Percentiles rank a stretch among this genome's conserved stretches.
These are phyloP conservation scores for Oenanthe sinensis DNA, from an alignment of 129 eudicot genomes.

Conservation along the genomic window DNA sequence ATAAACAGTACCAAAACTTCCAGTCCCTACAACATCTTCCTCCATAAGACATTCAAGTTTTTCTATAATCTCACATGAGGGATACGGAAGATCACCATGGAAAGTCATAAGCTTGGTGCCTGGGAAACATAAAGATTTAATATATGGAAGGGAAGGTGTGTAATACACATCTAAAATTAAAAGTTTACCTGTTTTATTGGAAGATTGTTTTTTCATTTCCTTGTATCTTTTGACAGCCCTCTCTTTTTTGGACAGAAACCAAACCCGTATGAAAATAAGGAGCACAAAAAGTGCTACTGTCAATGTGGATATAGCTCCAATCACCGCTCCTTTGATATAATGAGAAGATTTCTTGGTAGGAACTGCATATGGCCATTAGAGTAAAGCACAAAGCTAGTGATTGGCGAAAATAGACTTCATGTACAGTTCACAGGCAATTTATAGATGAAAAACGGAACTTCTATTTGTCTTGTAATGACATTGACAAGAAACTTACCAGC, in stretches of 20 bases:
- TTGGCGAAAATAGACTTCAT: neutral
- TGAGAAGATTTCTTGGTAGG: constrained; percentile 65
- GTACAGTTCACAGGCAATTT: neutral
- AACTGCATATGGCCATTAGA: constrained; percentile 32
- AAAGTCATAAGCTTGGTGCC: constrained; percentile 89
- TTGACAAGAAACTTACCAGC: constrained; percentile 38
- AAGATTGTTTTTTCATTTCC: constrained; percentile 81
- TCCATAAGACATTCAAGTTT: constrained; percentile 78
- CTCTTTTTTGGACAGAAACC: constrained; percentile 74
- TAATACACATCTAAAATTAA: neutral
- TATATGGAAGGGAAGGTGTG: neutral
- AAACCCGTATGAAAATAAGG: constrained; percentile 54
- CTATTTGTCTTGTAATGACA: neutral
- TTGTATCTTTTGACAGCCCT: constrained; percentile 74
- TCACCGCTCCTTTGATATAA: constrained; percentile 49
- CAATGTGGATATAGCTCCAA: constrained; percentile 44
- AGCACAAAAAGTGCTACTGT: constrained; percentile 46
- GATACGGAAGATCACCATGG: constrained; percentile 95
- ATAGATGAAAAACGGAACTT: neutral
- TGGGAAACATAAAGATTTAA: constrained; percentile 11
- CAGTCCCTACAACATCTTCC: constrained; percentile 91
- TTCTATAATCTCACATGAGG: constrained; percentile 82
- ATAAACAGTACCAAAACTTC: constrained; percentile 92
- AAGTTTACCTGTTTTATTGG: constrained; percentile 58
- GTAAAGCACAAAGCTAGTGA: neutral